A percentile compares a stretch with the other conserved stretches of the same genome.
Evolutionary conservation across 2,329 filamentous ascomycete genomes (phyloP).

Genomic region (Cordyceps farinosa): DNA sequence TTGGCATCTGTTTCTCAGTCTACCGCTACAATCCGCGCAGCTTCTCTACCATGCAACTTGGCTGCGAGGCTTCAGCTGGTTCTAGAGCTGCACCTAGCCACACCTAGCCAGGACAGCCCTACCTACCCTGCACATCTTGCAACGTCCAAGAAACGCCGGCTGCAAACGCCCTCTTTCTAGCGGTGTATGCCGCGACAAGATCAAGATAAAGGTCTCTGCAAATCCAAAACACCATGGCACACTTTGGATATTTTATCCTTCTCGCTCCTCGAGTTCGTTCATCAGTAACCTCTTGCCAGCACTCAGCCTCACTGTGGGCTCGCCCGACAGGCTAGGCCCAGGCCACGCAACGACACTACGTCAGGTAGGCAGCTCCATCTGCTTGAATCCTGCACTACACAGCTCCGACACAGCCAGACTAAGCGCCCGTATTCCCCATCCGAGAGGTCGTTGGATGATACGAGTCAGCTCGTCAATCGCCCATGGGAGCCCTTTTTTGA

Average conservation of each 20-base stretch:
- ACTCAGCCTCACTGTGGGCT: not conserved
- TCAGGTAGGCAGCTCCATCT: slow-evolving; percentile 12
- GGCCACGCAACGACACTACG: slow-evolving; percentile 6
- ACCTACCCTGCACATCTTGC: not conserved
- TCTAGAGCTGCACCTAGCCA: not conserved
- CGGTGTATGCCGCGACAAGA: not conserved
- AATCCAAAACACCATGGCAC: not conserved
- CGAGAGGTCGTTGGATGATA: not conserved
- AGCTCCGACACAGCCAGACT: not conserved
- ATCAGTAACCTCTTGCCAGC: not conserved
- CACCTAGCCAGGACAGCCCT: not conserved
- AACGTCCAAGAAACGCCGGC: not conserved
- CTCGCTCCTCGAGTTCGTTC: not conserved
- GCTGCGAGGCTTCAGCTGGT: not conserved
- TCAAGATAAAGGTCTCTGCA: not conserved
- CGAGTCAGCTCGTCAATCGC: not conserved
- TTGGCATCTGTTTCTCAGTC: too few species aligned
- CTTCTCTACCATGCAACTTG: too few species aligned
- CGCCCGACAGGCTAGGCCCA: not conserved
- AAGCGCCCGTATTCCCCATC: not conserved
- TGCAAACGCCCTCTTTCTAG: not conserved
- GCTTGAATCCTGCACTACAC: not conserved
- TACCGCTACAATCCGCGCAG: not conserved
- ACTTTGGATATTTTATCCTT: not conserved
- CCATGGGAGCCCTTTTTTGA: too few species aligned